Evolutionary conservation across 495 filamentous ascomycete genomes (phyloP), one percentile per base, ranked within the genome.

Genomic region (Lepidopterella palustris): DNA sequence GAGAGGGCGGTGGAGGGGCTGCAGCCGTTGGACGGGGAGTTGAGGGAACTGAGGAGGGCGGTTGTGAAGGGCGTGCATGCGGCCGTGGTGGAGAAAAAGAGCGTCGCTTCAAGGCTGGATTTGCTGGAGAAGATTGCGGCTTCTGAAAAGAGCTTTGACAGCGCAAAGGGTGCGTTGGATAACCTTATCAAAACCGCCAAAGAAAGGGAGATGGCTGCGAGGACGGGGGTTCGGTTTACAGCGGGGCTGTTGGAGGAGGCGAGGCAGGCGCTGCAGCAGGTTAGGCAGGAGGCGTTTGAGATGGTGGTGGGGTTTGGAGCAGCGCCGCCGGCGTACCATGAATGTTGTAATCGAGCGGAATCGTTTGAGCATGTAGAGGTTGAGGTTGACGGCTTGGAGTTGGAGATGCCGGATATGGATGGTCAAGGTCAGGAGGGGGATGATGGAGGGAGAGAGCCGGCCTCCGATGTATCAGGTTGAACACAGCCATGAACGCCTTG

Each of bases 251-350:
- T 62, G 15, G 60, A 62, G 11, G 60, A 62, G 15, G 48, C 24
- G 27, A 51, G 60, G 24, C 47, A 47, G 20, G 55, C 42, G 18
- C 27, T 62, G 54, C 60, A 62, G 29, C 26, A 62, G 23, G 15
- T 48, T 3, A 24, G 60, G 6, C 60, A 62, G 32, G 45, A 47
- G 45, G 55, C 39, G 1, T 62, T 62, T 31, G 60, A 62, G 54
- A 25, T 45, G 45, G 60, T 62, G 10, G 60, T 47, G n/a, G 60
- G 60, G 1, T 62, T 49, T 47, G 60, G 60, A 9, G 60, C 21
- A 31, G 60, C 60, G 5, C 54, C 60, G 1, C 60, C 60, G 0
- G 60, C 60, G 10, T 62, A 62, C 47, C 53, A 57, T 23, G 55
- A 62, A 24, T 62, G 60, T 28, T 62, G 60, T 31, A 20, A 45